These are phyloP conservation scores for Saturnispora saitoi DNA, from an alignment of 805 yeast species.

Conservation along the genomic window DNA sequence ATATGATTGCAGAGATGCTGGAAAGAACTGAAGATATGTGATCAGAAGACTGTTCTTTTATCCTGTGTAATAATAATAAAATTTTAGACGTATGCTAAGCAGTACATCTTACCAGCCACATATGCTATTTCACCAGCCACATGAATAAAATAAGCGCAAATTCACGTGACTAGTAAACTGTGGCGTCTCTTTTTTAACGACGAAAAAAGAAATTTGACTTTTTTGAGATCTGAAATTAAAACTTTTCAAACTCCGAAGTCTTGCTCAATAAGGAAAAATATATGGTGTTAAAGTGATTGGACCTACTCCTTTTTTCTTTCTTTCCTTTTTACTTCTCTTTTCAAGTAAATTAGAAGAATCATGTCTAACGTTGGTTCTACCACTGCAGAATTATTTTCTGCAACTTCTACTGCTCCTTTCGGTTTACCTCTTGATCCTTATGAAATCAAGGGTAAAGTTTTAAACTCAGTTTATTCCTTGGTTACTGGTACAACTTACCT, in stretches of 20 bases:
- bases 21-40: not conserved
- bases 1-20: conserved; percentile 38
- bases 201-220: too few species aligned
- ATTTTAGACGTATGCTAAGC: not conserved
- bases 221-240: not conserved
- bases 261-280: not conserved
- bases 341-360: conserved; percentile 13
- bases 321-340: not conserved
- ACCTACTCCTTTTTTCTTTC: not conserved
- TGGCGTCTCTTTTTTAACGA: not conserved
- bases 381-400: conserved; percentile 26
- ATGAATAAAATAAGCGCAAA: not conserved
- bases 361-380: conserved; percentile 14
- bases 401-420: conserved; percentile 44
- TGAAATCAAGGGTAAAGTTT: conserved; percentile 37
- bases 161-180: not conserved
- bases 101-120: too few species aligned
- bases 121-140: not conserved
- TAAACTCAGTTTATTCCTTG: conserved; percentile 47
- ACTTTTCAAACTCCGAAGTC: conserved; percentile 7
- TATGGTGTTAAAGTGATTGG: not conserved
- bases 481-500: conserved; percentile 48
- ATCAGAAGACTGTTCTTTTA: too few species aligned
- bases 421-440: conserved; percentile 54
- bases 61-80: not conserved